These are phyloP conservation scores for Atkinsonella hypoxylon DNA, from an alignment of 2,329 filamentous ascomycete genomes.

Conservation along the genomic window DNA sequence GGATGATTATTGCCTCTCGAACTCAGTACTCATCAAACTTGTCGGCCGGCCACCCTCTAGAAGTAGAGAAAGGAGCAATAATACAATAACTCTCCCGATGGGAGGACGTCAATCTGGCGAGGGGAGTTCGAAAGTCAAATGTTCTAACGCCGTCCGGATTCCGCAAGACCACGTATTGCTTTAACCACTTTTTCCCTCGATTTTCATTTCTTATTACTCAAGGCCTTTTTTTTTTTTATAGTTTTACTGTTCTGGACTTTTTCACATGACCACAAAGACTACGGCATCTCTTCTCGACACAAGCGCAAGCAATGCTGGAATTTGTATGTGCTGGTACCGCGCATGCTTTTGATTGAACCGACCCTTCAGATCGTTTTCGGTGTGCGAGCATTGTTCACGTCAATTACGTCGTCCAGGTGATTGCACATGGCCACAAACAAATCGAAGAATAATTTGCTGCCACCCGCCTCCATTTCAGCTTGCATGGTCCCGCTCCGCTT, in stretches of 20 bases:
- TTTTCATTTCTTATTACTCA: constrained; percentile 9
- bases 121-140: constrained; percentile 17
- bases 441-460: constrained; percentile 89
- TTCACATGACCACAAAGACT: constrained; percentile 8
- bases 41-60: constrained; percentile 35
- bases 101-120: constrained; percentile 38
- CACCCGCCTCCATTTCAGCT: constrained; percentile 93
- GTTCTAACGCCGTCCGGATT: constrained; percentile 21
- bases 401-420: constrained; percentile 91
- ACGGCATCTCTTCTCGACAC: neutral
- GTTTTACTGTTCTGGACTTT: constrained; percentile 9
- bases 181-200: constrained; percentile 12
- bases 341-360: constrained; percentile 4
- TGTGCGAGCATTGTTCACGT: constrained; percentile 59
- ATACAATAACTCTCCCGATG: constrained; percentile 30
- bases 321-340: constrained; percentile 4
- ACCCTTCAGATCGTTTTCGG: constrained; percentile 42
- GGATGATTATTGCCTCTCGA: constrained; percentile 25
- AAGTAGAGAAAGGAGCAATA: constrained; percentile 32
- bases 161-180: constrained; percentile 7
- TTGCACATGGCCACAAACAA: constrained; percentile 97
- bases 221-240: constrained; percentile 9
- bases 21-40: constrained; percentile 29
- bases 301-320: constrained; percentile 8
- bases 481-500: constrained; percentile 98